These are phyloP conservation scores for Podospora anserina DNA, from an alignment of 495 filamentous ascomycete genomes.

Conservation along the genomic window DNA sequence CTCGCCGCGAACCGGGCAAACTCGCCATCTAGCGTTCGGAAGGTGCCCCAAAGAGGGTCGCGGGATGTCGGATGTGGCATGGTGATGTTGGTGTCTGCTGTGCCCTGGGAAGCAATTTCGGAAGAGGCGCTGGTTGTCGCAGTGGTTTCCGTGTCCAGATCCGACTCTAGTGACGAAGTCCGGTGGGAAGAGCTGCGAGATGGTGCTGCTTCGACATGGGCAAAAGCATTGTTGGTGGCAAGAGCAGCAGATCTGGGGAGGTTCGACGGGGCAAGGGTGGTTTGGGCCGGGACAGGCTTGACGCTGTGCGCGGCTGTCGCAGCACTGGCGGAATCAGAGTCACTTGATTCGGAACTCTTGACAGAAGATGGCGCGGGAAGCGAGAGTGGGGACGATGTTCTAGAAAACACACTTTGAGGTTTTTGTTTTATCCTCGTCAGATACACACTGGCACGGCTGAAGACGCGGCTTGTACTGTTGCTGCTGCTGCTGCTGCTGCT, in stretches of 20 bases:
- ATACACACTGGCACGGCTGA: conserved; percentile 37
- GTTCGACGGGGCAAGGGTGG: conserved; percentile 5
- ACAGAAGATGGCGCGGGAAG: conserved; percentile 20
- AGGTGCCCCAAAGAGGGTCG: conserved; percentile 88
- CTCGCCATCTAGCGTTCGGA: conserved; percentile 77
- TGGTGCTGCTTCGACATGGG: conserved; percentile 32
- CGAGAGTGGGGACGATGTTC: conserved; percentile 26
- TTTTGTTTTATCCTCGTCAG: conserved; percentile 43
- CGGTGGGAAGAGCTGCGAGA: conserved; percentile 54
- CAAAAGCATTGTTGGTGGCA: conserved; percentile 24
- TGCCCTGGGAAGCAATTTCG: conserved; percentile 58
- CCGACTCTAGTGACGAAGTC: conserved; percentile 33
- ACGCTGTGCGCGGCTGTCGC: conserved; percentile 14
- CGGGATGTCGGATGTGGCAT: conserved; percentile 51
- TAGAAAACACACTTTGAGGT: conserved; percentile 38
- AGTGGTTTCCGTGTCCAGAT: conserved; percentile 39
- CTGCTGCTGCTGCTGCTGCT: conserved; percentile 16
- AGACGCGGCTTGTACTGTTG: conserved; percentile 24
- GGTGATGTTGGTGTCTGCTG: conserved; percentile 35
- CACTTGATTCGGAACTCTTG: conserved; percentile 29
- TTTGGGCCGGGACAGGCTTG: conserved; percentile 19
- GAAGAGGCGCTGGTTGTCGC: conserved; percentile 53
- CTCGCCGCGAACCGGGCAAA: conserved; percentile 75
- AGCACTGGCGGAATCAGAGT: conserved; percentile 18
- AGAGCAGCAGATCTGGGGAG: conserved; percentile 5